phyloP scores from a whole-genome alignment of 768 basidiomycete species.

The Rhodotorula graminis region DNA sequence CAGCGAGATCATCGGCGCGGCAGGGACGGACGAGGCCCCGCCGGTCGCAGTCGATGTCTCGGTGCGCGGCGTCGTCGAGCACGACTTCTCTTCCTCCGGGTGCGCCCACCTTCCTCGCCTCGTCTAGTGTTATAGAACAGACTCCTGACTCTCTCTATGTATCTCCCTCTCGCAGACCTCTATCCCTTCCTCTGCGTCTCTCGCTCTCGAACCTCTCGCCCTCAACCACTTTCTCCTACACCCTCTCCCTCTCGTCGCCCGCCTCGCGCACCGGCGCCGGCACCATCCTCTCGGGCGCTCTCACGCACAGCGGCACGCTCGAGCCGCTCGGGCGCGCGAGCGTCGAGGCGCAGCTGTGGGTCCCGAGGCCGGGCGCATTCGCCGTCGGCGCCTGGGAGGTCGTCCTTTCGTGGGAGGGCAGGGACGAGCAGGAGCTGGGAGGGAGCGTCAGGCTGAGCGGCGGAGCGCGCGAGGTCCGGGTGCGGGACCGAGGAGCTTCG shows the following conservation, averaged over 20 bases:
- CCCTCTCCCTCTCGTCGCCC: background rate
- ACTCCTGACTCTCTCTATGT: no score
- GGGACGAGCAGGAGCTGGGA: no score
- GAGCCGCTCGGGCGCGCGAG: conserved; percentile 52
- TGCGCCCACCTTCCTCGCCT: background rate
- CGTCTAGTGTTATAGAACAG: no score
- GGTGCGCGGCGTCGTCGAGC: conserved; percentile 49
- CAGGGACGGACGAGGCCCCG: conserved; percentile 58
- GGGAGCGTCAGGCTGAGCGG: background rate
- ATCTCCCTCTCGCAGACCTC: conserved; percentile 56
- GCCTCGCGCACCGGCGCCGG: no score
- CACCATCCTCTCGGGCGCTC: conserved; percentile 59
- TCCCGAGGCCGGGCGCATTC: conserved; percentile 62
- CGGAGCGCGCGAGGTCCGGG: background rate
- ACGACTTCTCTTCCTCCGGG: conserved; percentile 71
- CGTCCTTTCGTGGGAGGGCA: conserved; percentile 53
- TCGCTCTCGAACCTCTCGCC: conserved; percentile 67
- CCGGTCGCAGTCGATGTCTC: conserved; percentile 60
- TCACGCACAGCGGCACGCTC: conserved; percentile 62
- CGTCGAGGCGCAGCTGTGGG: conserved; percentile 56
- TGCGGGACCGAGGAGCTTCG: no score
- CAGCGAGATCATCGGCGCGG: conserved; percentile 63
- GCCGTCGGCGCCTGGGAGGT: conserved; percentile 64
- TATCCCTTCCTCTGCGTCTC: conserved; percentile 56
- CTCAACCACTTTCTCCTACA: conserved; percentile 50